These are phyloP conservation scores for Chamaecyparis obtusa DNA, from an alignment of 75 land plant species.

Conservation along the genomic window DNA sequence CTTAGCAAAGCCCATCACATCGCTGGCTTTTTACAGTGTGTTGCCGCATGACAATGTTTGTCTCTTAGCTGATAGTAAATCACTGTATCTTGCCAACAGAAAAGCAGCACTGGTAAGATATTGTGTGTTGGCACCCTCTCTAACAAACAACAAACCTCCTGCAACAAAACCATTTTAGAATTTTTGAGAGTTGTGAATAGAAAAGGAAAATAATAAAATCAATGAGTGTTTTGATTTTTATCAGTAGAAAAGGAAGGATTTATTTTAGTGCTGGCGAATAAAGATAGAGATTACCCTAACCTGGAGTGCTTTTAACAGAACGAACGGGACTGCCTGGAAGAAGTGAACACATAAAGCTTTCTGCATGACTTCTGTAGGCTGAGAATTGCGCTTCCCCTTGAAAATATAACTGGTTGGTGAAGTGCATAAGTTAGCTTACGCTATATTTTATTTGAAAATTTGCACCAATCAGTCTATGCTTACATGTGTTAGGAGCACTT, in stretches of 20 bases:
- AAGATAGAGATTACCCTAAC: constrained; percentile 28
- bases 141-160: constrained; percentile 73
- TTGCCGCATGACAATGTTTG: constrained; percentile 35
- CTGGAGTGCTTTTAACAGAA: no score
- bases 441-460: no score
- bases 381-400: constrained; percentile 43
- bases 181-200: no score
- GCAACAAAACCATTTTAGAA: neutral
- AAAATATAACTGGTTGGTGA: constrained; percentile 43
- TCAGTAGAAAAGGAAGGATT: constrained; percentile 5
- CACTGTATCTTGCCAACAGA: constrained; percentile 12
- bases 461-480: neutral
- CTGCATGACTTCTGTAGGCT: constrained; percentile 55
- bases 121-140: constrained; percentile 90
- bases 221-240: no score
- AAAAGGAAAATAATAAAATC: no score
- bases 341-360: constrained; percentile 59
- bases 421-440: neutral
- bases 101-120: constrained; percentile 64
- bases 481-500: constrained; percentile 52
- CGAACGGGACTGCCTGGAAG: constrained; percentile 39
- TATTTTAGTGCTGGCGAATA: constrained; percentile 7
- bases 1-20: constrained; percentile 1
- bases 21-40: constrained; percentile 21
- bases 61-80: constrained; percentile 28